Conservation (phyloP, 208 protist genomes). For the Leishmania major region DNA sequence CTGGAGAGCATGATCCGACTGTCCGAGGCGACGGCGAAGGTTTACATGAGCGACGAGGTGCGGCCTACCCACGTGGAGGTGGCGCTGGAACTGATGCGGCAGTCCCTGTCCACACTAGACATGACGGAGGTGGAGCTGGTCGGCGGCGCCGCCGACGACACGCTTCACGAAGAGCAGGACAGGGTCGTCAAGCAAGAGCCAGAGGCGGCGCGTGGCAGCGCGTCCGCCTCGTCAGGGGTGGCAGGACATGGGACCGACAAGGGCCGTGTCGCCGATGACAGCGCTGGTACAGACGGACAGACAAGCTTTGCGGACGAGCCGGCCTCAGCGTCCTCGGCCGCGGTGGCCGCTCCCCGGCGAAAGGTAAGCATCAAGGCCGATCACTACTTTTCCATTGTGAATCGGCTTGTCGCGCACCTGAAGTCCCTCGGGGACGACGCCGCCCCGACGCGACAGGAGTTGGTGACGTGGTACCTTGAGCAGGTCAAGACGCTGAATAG, state of each 20-base stretch:
- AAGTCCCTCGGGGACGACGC: slow-evolving; percentile 68
- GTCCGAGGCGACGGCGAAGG: slow-evolving; percentile 97
- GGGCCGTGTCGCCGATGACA: slow-evolving; percentile 1
- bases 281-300: slow-evolving; percentile 1
- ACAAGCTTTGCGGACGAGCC: slow-evolving; percentile 2
- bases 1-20: slow-evolving; percentile 99
- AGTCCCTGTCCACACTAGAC: slow-evolving; percentile 88
- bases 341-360: slow-evolving; percentile 21
- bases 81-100: slow-evolving; percentile 89
- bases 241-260: slow-evolving; percentile 1
- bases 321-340: slow-evolving; percentile 2
- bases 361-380: slow-evolving; percentile 82
- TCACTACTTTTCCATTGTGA: slow-evolving; percentile 89
- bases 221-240: background rate
- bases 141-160: slow-evolving; percentile 35
- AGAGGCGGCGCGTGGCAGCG: slow-evolving; percentile 10
- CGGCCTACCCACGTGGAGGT: slow-evolving; percentile 76
- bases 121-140: slow-evolving; percentile 90
- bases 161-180: slow-evolving; percentile 2
- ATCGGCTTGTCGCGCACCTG: slow-evolving; percentile 70
- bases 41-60: slow-evolving; percentile 95
- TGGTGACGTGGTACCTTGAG: slow-evolving; percentile 90
- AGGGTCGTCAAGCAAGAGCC: slow-evolving; percentile 39
- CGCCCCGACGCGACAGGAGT: slow-evolving; percentile 74
- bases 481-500: slow-evolving; percentile 82